These are phyloP conservation scores for Plectosphaerella sp. DNA, from an alignment of 2,329 filamentous ascomycete genomes.

Conservation along the genomic window DNA sequence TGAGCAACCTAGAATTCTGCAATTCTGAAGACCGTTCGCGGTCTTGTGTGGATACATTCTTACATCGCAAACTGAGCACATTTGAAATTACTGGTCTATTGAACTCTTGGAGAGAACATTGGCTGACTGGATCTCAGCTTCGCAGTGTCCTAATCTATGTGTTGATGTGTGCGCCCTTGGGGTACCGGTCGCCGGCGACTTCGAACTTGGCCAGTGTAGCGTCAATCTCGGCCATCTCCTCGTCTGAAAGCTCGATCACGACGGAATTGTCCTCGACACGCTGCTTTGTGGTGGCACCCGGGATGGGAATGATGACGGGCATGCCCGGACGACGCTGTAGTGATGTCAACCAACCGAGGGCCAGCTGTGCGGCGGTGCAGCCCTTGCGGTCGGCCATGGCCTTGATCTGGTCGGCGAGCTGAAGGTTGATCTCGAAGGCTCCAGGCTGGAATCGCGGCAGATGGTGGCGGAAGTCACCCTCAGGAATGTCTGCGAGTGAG, in stretches of 20 bases:
- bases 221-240: constrained; percentile 48
- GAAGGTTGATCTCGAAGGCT: constrained; percentile 59
- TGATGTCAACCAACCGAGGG: constrained; percentile 57
- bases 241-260: constrained; percentile 40
- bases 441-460: constrained; percentile 59
- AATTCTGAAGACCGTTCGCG: constrained; percentile 35
- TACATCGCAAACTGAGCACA: constrained; percentile 7
- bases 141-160: constrained; percentile 20
- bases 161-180: constrained; percentile 25
- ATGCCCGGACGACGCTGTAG: constrained; percentile 46
- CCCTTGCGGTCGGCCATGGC: constrained; percentile 55
- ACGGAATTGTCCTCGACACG: constrained; percentile 59
- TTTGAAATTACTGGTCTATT: neutral
- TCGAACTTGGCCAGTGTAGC: constrained; percentile 42
- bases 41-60: constrained; percentile 25
- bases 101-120: neutral
- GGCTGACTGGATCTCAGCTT: neutral
- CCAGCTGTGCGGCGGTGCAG: constrained; percentile 59
- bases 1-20: constrained; percentile 39
- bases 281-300: constrained; percentile 53
- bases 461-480: constrained; percentile 39
- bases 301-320: constrained; percentile 61
- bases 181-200: constrained; percentile 44
- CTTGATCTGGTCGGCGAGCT: constrained; percentile 55
- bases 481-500: constrained; percentile 47